Base-by-base conservation (phyloP, 2,329 filamentous ascomycete genomes). In the Fusarium dlaminii region DNA sequence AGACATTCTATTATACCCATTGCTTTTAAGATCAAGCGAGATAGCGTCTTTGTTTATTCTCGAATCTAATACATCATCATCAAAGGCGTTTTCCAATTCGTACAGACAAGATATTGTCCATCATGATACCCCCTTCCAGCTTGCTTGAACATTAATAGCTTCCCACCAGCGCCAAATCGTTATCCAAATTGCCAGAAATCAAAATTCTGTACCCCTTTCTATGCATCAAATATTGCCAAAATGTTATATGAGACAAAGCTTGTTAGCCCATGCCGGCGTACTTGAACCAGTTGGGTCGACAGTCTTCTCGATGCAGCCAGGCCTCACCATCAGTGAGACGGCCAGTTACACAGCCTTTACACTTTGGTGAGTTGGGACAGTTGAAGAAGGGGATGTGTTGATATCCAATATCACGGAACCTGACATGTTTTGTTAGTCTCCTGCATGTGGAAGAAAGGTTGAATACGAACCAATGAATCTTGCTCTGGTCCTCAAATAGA, bases 331-430 rank as follows among this genome's bases (percentile, higher is more conserved):
- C 95, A 32, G 94, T 98, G 79, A 98, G 93, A 67, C 93, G 90
- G 56, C 96, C 96, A 2, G 94, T 90, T n/a, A 91, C 89, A 81
- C 96, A 98, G 75, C 94, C 94, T 75, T 89, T 92, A 82, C 96
- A 98, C 83, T 98, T 98, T 56, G 94, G 93, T 60, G 93, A 97
- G 84, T 98, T 98, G 72, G 96, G 96, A 81, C 96, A 99, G 86
- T 99, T 99, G 88, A 97, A 98, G 86, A 97, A 99, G 51, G 96
- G 96, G 61, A 98, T 95, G 78, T 99, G 96, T 79, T 98, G 95
- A 85, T 99, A 99, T 66, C 96, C 96, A 76, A 99, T 98, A 81
- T 99, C 96, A 61, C 96, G 95, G 92, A 99, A 99, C 95, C 95
- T 98, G 73, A 12, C 32, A 18, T 34, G 36, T 22, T 63, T 56